These are phyloP conservation scores for Botryotinia convoluta DNA, from an alignment of 2,329 filamentous ascomycete species.

Conservation along the genomic window DNA sequence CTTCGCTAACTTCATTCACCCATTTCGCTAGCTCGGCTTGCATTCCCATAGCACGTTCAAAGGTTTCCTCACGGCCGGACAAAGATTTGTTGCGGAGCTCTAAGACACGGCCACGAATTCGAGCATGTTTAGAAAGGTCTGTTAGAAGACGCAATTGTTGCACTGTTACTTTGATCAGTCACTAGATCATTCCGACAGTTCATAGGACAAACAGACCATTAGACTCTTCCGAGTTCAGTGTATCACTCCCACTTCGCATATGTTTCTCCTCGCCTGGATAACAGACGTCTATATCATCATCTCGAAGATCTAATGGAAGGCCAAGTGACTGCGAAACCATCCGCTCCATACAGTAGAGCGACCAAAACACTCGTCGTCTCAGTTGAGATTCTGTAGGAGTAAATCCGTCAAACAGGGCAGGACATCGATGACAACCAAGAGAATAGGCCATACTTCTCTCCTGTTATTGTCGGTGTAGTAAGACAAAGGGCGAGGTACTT, in stretches of 20 bases:
- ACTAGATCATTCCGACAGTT: not conserved
- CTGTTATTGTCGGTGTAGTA: not conserved
- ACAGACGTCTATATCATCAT: not conserved
- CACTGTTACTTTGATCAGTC: not conserved
- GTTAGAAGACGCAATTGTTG: not conserved
- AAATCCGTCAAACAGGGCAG: not conserved
- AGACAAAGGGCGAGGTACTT: not conserved
- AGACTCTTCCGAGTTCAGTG: not conserved
- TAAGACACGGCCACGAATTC: not conserved
- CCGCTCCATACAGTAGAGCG: not conserved
- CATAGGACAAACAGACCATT: not conserved
- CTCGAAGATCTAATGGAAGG: not conserved
- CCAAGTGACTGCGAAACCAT: not conserved
- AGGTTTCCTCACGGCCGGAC: not conserved
- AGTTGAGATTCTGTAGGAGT: not conserved
- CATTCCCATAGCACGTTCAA: not conserved
- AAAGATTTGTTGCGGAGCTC: not conserved
- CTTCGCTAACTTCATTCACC: not conserved
- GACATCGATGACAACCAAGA: not conserved
- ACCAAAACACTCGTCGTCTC: not conserved
- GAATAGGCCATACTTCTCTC: not conserved
- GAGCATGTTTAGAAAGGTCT: not conserved
- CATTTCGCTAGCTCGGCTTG: not conserved
- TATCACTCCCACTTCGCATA: not conserved
- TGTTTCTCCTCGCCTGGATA: not conserved